These are phyloP conservation scores for Dipteronia dyeriana DNA, from an alignment of 345 rosid species.

Conservation along the genomic window DNA sequence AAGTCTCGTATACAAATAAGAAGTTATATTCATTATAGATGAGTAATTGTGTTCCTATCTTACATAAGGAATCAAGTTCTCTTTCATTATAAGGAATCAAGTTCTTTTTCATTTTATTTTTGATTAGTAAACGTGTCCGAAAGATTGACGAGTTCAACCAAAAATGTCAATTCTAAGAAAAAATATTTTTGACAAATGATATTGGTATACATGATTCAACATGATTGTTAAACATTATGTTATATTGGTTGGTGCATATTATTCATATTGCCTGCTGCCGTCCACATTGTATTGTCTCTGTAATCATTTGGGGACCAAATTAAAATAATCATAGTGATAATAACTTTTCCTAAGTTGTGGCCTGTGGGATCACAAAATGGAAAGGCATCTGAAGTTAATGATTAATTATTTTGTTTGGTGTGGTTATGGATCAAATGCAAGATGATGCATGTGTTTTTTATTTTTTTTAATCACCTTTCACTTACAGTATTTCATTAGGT, in stretches of 20 bases:
- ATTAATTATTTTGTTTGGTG: not conserved
- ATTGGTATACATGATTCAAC: not conserved
- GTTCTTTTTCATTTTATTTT: no score
- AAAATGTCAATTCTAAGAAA: not conserved
- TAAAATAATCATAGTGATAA: conserved; percentile 5
- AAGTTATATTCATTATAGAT: no score
- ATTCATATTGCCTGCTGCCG: not conserved
- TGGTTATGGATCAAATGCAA: not conserved
- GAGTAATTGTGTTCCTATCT: no score
- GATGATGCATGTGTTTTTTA: not conserved
- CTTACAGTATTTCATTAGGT: not conserved
- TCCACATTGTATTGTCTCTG: not conserved
- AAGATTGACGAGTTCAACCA: no score
- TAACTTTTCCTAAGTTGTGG: not conserved
- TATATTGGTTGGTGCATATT: not conserved
- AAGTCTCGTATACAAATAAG: no score
- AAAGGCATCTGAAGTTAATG: not conserved
- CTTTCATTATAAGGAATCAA: no score
- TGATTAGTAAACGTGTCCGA: no score
- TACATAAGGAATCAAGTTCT: no score
- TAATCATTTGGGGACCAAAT: not conserved
- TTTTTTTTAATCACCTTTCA: not conserved
- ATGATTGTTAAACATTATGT: not conserved
- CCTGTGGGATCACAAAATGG: conserved; percentile 2
- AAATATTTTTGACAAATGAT: not conserved